These are phyloP conservation scores for Mucor saturninus DNA, from an alignment of 371 early-diverging fungal species.

Conservation along the genomic window DNA sequence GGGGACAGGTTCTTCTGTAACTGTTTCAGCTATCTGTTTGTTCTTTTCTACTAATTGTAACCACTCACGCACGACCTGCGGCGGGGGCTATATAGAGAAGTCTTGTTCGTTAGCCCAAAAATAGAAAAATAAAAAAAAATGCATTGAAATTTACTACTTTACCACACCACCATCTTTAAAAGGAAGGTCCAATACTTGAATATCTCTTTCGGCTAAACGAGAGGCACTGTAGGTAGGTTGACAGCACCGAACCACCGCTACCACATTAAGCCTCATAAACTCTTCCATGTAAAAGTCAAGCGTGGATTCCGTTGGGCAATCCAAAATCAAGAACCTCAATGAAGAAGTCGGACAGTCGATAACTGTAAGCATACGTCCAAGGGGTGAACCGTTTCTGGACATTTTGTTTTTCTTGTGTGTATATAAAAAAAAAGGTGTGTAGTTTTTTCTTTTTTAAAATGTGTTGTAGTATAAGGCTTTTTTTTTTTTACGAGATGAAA, in stretches of 20 bases:
- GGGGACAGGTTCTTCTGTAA: slow-evolving; percentile 39
- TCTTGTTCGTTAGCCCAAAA: neutral
- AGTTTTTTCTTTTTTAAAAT: neutral
- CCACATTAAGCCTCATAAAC: slow-evolving; percentile 75
- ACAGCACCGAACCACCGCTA: slow-evolving; percentile 85
- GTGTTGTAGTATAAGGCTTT: neutral
- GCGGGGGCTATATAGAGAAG: slow-evolving; percentile 60
- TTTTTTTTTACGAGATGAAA: neutral
- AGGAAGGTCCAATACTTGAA: slow-evolving; percentile 50
- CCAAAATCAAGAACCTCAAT: slow-evolving; percentile 86
- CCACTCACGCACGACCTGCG: slow-evolving; percentile 74
- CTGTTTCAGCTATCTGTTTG: slow-evolving; percentile 35
- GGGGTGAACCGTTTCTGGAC: slow-evolving; percentile 37
- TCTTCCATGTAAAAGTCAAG: slow-evolving; percentile 82
- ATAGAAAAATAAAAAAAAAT: neutral
- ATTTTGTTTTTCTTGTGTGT: slow-evolving; percentile 3
- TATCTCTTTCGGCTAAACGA: slow-evolving; percentile 68
- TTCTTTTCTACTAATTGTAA: slow-evolving; percentile 68
- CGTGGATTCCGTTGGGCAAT: slow-evolving; percentile 89
- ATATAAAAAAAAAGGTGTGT: neutral
- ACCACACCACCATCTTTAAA: slow-evolving; percentile 72
- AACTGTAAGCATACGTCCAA: slow-evolving; percentile 38
- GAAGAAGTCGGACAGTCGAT: slow-evolving; percentile 36
- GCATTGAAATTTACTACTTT: slow-evolving; percentile 3
- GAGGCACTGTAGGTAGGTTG: slow-evolving; percentile 86